These are phyloP conservation scores for Dendrobium officinale DNA, from an alignment of 106 monocot species.

Conservation along the genomic window DNA sequence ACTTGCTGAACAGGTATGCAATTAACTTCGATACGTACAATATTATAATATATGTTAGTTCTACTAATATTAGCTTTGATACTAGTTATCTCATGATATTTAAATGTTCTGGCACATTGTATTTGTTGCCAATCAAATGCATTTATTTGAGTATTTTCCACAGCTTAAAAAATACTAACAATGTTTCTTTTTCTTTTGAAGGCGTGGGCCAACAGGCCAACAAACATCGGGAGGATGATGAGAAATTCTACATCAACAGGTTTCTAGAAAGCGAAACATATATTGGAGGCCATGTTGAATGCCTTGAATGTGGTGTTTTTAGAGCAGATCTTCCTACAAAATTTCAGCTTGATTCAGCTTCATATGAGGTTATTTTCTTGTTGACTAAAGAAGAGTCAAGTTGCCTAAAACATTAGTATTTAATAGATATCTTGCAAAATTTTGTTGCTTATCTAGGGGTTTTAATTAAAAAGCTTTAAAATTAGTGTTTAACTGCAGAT, in stretches of 20 bases:
- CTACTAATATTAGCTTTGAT: not conserved
- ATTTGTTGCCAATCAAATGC: not conserved
- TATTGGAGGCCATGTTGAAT: constrained; percentile 97
- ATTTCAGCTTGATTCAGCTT: constrained; percentile 88
- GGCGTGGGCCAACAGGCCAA: constrained; percentile 93
- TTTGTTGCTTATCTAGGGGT: not conserved
- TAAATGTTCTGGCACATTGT: not conserved
- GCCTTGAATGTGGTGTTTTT: constrained; percentile 98
- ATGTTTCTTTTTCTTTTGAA: constrained; percentile 17
- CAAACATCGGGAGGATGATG: constrained; percentile 83
- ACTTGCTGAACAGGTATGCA: constrained; percentile 85
- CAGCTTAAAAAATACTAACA: not conserved
- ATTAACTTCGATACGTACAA: not conserved
- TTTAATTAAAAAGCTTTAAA: not conserved
- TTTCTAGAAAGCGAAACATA: constrained; percentile 98
- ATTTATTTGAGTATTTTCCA: not conserved
- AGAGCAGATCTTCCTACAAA: constrained; percentile 96
- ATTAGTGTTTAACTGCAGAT: not conserved
- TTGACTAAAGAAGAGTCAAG: not conserved
- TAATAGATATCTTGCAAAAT: not conserved
- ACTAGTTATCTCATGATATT: not conserved
- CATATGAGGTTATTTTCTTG: constrained; percentile 56
- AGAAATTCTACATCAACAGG: constrained; percentile 82
- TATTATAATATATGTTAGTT: not conserved
- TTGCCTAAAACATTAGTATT: not conserved